phyloP scores from a whole-genome alignment of 2,329 filamentous ascomycete genomes.

The Decorospora gaudefroyi region DNA sequence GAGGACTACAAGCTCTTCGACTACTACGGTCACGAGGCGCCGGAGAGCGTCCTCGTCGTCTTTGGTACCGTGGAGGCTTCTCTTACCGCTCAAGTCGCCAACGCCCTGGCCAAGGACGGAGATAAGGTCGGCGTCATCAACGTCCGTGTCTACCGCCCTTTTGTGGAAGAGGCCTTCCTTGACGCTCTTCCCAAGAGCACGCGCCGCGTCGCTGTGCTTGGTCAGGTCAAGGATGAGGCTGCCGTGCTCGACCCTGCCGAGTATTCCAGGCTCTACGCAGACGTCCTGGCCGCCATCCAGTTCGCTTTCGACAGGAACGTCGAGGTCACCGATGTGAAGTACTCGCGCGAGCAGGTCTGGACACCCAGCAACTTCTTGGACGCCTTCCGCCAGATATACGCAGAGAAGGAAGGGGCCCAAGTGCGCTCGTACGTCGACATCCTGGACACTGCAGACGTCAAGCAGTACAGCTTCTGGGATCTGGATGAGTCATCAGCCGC shows the following conservation, averaged over 20 bases:
- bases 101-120: conserved; percentile 71
- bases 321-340: conserved; percentile 84
- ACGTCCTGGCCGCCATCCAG: conserved; percentile 81
- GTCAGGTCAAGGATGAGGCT: conserved; percentile 77
- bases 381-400: conserved; percentile 54
- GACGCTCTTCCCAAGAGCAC: conserved; percentile 75
- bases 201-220: conserved; percentile 79
- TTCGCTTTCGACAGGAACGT: conserved; percentile 65
- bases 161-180: conserved; percentile 92
- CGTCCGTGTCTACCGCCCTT: conserved; percentile 91
- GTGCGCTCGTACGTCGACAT: conserved; percentile 57
- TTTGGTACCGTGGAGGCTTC: conserved; percentile 93
- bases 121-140: conserved; percentile 84
- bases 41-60: conserved; percentile 83
- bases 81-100: conserved; percentile 78
- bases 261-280: conserved; percentile 87
- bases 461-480: conserved; percentile 96
- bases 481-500: conserved; percentile 72
- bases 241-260: conserved; percentile 74
- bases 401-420: conserved; percentile 48
- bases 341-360: conserved; percentile 72
- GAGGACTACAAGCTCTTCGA: conserved; percentile 93
- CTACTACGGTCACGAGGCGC: conserved; percentile 80
- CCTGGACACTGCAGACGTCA: conserved; percentile 60
- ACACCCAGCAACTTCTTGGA: conserved; percentile 59